Evolutionary conservation across 768 basidiomycete species (phyloP).

Genomic region (Strobilomyces dryophilus): DNA sequence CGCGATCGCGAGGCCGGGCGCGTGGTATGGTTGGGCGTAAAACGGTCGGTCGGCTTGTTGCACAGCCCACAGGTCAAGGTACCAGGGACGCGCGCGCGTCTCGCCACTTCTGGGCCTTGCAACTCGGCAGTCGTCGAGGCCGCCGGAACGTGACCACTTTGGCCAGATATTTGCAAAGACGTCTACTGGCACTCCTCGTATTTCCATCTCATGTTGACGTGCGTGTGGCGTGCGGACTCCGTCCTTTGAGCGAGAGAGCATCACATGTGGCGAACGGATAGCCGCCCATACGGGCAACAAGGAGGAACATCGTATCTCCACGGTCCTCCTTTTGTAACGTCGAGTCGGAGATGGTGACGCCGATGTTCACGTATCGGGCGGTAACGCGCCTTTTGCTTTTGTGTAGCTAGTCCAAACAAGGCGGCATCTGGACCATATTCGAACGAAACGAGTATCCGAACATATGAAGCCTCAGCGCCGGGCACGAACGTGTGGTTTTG

Average conservation of each 20-base stretch:
- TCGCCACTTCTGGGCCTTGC: background rate
- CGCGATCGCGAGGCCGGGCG: constrained; percentile 1
- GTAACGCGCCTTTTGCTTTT: background rate
- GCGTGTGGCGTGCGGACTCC: background rate
- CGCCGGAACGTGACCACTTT: background rate
- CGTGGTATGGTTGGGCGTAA: constrained; percentile 7
- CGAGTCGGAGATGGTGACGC: constrained; percentile 7
- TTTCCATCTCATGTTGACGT: background rate
- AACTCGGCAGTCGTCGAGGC: background rate
- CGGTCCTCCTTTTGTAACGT: background rate
- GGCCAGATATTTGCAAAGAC: background rate
- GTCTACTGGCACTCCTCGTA: too few relatives aligned
- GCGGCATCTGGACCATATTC: background rate
- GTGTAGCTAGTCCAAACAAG: background rate
- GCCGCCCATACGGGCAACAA: background rate
- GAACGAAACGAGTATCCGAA: background rate
- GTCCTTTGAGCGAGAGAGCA: background rate
- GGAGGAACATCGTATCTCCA: constrained; percentile 1
- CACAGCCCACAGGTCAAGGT: constrained; percentile 18
- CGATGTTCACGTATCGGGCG: constrained; percentile 13
- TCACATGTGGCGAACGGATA: background rate
- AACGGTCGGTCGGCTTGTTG: background rate
- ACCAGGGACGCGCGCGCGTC: constrained; percentile 17
- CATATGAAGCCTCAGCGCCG: too few relatives aligned
- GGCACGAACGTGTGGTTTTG: background rate